A percentile compares a stretch with the other conserved stretches of the same genome.
Conservation (phyloP, 169 alveolate genomes). For the Plasmodium vinckei region DNA sequence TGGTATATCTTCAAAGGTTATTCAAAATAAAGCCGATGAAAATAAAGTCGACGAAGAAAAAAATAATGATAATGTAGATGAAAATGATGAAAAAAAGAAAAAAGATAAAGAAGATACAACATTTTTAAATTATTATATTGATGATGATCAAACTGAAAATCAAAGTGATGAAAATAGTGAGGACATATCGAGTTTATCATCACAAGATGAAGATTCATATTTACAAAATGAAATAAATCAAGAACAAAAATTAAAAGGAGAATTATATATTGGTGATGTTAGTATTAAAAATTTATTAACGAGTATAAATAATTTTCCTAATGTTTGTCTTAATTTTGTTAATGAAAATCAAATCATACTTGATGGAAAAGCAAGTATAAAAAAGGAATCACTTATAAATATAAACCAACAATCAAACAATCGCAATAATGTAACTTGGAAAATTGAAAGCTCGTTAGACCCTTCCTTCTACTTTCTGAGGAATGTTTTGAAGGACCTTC, state of each 20-base stretch:
- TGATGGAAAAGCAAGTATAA: slow-evolving; percentile 44
- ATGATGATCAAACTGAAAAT: not conserved
- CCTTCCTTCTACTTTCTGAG: slow-evolving; percentile 61
- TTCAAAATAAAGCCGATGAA: not conserved
- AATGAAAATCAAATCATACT: slow-evolving; percentile 49
- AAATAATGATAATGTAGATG: slow-evolving; percentile 5
- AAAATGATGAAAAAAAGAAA: not conserved
- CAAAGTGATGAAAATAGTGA: not conserved
- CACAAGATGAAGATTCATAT: slow-evolving; percentile 7
- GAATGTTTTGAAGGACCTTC: slow-evolving; percentile 52
- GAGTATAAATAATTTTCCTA: slow-evolving; percentile 10
- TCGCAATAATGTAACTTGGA: slow-evolving; percentile 29
- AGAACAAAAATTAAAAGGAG: slow-evolving; percentile 29
- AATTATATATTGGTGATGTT: slow-evolving; percentile 66
- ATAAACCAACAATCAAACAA: not conserved
- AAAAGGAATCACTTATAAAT: slow-evolving; percentile 11
- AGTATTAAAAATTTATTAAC: slow-evolving; percentile 24
- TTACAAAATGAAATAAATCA: slow-evolving; percentile 1
- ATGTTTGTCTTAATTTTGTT: slow-evolving; percentile 17
- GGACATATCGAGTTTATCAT: not conserved
- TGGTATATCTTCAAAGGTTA: not conserved
- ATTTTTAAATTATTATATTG: slow-evolving; percentile 12
- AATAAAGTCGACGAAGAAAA: not conserved
- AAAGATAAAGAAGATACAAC: not conserved
- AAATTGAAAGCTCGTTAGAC: slow-evolving; percentile 50